Conservation (phyloP, 306 rosid species). For the Dryas drummondii region DNA sequence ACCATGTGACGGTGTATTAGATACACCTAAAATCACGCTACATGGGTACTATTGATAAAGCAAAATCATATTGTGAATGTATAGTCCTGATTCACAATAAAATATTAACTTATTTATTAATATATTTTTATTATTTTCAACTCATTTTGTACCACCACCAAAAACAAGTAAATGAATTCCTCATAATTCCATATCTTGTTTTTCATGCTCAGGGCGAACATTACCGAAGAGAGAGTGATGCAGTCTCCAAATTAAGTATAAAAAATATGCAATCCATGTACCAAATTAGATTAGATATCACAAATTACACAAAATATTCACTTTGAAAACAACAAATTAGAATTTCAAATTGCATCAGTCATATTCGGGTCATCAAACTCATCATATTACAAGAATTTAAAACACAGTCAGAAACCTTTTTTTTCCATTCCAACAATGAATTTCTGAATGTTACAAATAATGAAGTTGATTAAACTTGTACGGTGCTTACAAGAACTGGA, state of each 20-base stretch:
- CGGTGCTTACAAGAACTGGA: constrained; percentile 13
- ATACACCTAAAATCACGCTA: no score
- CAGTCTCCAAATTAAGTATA: neutral
- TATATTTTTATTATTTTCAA: neutral
- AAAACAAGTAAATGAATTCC: neutral
- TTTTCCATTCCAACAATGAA: no score
- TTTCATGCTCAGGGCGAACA: no score
- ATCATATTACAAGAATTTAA: no score
- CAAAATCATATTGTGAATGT: neutral
- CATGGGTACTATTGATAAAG: no score
- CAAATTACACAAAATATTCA: neutral
- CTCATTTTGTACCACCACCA: neutral
- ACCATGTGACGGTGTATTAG: no score
- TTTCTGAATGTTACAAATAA: neutral
- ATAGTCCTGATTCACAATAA: no score
- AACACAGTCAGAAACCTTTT: no score
- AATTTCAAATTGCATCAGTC: neutral
- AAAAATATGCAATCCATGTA: neutral
- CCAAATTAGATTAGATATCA: neutral
- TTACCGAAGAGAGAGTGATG: neutral
- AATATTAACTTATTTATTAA: no score
- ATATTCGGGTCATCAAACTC: neutral
- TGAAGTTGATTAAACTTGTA: no score
- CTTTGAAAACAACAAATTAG: no score
- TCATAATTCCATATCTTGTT: neutral